A percentile compares a stretch with the other conserved stretches of the same genome.
phyloP scores from a whole-genome alignment of 768 basidiomycete species.

The Mrakia frigida region DNA sequence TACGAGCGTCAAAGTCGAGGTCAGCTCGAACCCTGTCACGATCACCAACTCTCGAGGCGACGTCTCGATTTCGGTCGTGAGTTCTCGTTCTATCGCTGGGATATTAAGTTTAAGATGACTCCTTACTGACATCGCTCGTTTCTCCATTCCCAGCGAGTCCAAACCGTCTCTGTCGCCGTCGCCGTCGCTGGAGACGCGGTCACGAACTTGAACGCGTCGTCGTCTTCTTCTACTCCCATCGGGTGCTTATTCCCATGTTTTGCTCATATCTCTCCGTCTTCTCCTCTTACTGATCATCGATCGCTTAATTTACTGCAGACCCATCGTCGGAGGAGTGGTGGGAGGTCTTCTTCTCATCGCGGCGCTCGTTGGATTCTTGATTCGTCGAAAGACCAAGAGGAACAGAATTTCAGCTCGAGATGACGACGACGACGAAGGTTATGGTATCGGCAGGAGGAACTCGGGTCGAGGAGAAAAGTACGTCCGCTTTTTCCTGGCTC shows the following conservation, averaged over 20 bases:
- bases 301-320: neutral
- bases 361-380: neutral
- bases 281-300: neutral
- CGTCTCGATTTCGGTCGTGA: neutral
- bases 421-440: neutral
- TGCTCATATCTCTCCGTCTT: neutral
- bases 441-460: neutral
- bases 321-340: neutral
- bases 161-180: no score
- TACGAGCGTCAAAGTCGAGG: neutral
- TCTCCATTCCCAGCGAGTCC: constrained; percentile 1
- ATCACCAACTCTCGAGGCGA: neutral
- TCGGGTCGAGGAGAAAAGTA: neutral
- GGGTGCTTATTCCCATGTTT: neutral
- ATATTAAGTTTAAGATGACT: no score
- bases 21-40: neutral
- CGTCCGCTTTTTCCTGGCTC: neutral
- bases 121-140: neutral
- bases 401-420: neutral
- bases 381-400: neutral
- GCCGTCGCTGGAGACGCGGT: neutral
- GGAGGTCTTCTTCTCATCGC: neutral
- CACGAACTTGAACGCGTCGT: neutral
- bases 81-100: neutral
- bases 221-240: neutral